phyloP scores from a whole-genome alignment of 805 yeast species.

The Yarrowia sp. region DNA sequence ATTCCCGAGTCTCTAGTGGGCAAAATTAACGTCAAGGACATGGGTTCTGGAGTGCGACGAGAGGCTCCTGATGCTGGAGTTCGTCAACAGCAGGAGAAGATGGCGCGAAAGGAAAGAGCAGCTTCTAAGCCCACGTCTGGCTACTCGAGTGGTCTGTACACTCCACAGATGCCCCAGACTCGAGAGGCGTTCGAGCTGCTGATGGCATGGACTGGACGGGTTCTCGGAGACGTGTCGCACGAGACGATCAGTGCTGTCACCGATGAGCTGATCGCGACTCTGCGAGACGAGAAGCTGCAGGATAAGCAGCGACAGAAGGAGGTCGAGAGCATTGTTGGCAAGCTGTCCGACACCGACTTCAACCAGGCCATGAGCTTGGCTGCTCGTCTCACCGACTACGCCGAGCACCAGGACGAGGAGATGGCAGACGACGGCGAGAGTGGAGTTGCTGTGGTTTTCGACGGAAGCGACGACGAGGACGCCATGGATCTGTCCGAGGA shows the following conservation, averaged over 20 bases:
- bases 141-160: slow-evolving; percentile 42
- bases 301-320: slow-evolving; percentile 49
- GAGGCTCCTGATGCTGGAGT: slow-evolving; percentile 27
- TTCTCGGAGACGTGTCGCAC: slow-evolving; percentile 73
- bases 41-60: slow-evolving; percentile 54
- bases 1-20: slow-evolving; percentile 75
- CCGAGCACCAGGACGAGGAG: slow-evolving; percentile 28
- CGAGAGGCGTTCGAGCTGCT: slow-evolving; percentile 53
- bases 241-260: slow-evolving; percentile 69
- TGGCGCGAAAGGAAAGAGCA: slow-evolving; percentile 5
- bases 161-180: slow-evolving; percentile 59
- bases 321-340: slow-evolving; percentile 51
- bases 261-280: slow-evolving; percentile 46
- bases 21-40: slow-evolving; percentile 59
- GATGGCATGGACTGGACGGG: slow-evolving; percentile 55
- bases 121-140: neutral
- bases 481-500: slow-evolving; percentile 32
- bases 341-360: slow-evolving; percentile 46
- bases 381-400: slow-evolving; percentile 53
- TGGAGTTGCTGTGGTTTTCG: slow-evolving; percentile 47
- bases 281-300: slow-evolving; percentile 48
- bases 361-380: slow-evolving; percentile 48
- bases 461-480: slow-evolving; percentile 40
- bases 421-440: slow-evolving; percentile 41
- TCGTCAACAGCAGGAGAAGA: slow-evolving; percentile 10